Conservation (phyloP, 2,329 filamentous ascomycete genomes). For the Cladosporium oxysporum region DNA sequence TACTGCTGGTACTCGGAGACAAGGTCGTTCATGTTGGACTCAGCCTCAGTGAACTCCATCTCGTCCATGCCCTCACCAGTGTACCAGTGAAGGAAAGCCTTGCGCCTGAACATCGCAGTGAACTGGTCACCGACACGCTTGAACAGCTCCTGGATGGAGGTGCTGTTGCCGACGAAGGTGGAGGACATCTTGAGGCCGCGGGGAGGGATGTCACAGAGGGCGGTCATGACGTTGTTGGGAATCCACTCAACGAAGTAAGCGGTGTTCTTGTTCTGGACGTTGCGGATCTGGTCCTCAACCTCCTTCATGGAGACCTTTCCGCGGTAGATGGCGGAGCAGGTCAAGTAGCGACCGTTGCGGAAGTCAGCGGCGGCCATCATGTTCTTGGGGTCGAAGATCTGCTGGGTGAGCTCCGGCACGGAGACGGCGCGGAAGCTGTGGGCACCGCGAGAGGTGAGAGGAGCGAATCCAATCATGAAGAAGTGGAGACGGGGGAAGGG, state of each 20-base stretch:
- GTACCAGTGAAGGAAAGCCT: constrained; percentile 99
- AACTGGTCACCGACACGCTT: constrained; percentile 99
- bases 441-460: constrained; percentile 88
- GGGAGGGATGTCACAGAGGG: constrained; percentile 97
- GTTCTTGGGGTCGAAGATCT: constrained; percentile 99
- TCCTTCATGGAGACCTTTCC: constrained; percentile 99
- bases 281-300: constrained; percentile 99
- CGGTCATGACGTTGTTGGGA: constrained; percentile 99
- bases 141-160: constrained; percentile 99
- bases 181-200: constrained; percentile 99
- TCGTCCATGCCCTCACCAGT: constrained; percentile 99
- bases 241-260: constrained; percentile 99
- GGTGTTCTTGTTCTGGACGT: constrained; percentile 99
- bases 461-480: constrained; percentile 99
- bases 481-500: constrained; percentile 99
- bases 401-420: constrained; percentile 97
- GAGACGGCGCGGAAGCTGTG: constrained; percentile 96
- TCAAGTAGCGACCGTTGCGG: constrained; percentile 99
- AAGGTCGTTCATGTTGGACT: constrained; percentile 99
- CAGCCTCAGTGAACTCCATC: constrained; percentile 99
- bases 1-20: constrained; percentile 99
- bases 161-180: constrained; percentile 99
- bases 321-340: constrained; percentile 99
- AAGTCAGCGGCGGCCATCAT: constrained; percentile 99
- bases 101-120: constrained; percentile 99